Base-by-base conservation (phyloP, 257 asterid species). In the Jacaranda mimosifolia region DNA sequence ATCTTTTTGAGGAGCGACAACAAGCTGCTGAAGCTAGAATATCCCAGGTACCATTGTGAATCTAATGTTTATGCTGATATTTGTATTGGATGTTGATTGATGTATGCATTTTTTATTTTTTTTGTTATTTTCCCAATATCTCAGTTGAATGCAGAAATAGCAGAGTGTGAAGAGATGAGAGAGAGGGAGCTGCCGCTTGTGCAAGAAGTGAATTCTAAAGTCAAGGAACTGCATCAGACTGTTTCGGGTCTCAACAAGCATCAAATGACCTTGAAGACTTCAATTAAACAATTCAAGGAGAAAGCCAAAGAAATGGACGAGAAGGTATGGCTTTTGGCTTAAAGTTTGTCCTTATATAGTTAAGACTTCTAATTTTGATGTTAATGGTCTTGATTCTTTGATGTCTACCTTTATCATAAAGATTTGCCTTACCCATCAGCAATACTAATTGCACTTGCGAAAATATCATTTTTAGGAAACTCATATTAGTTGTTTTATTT, bases 281-380 rank as follows among this genome's bases (percentile, higher is more conserved):
- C 89, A 19, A 58, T 83, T 45, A 91, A 84, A 79, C 87, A 89
- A 75, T 76, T 83, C 79, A 96, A 86, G 90, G 97, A 93, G 80
- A 91, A 87, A 88, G 74, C 79, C 73, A 87, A 84, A 73, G 99
- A 93, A 84, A 80, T 84, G 86, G 97, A 96, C 75, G 97, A 89
- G 56, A 84, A 90, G 98, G 99, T 91, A 55, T 68, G 83, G 42
- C 68, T 80, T 77, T 68, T 69, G 63, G 71, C 74, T 58, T 60
- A 26, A 26, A 60, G 70, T n/a, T 57, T 68, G 68, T 72, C 49
- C 72, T 56, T 63, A 60, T 49, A 32, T 60, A 35, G 62, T 80
- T 71, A 18, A 38, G 17, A 65, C 43, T 42, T 55, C 49, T 74
- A 51, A 49, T 3, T 11, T 62, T 57, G 42, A 42, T 68, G 38